Percentiles rank a stretch among this genome's conserved stretches.
These are phyloP conservation scores for Fusarium sp. DNA, from an alignment of 2,329 filamentous ascomycete genomes.

Conservation along the genomic window DNA sequence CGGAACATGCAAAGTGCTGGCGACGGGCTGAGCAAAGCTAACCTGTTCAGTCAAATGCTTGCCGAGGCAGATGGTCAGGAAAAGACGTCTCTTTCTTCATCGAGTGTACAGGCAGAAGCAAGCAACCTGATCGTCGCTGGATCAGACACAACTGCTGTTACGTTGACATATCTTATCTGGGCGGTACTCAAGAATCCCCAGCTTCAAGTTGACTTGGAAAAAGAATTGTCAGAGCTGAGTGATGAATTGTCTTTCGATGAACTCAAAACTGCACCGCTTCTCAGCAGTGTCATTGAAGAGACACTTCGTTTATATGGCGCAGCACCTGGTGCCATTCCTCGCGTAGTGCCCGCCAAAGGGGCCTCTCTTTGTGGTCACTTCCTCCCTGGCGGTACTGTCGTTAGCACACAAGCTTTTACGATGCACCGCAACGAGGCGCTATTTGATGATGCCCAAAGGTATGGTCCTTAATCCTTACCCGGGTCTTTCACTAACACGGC, in stretches of 20 bases:
- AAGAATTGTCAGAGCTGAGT: neutral
- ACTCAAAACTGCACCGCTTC: conserved; percentile 1
- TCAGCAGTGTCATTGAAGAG: conserved; percentile 33
- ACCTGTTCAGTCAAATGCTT: conserved; percentile 5
- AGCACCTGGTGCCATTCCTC: conserved; percentile 24
- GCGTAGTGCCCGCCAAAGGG: conserved; percentile 3
- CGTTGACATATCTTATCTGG: conserved; percentile 34
- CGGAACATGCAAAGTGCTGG: conserved; percentile 9
- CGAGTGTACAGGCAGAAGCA: neutral
- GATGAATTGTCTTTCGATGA: neutral
- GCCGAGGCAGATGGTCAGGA: conserved; percentile 7
- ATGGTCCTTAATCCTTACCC: accelerated
- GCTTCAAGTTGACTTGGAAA: conserved; percentile 12
- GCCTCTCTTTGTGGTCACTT: neutral
- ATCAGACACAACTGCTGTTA: conserved; percentile 26
- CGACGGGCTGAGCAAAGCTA: neutral
- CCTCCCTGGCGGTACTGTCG: neutral
- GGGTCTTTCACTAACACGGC: accelerated
- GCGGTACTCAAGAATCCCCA: conserved; percentile 11
- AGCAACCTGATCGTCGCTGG: conserved; percentile 27
- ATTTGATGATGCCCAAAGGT: conserved; percentile 4
- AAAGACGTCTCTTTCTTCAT: neutral
- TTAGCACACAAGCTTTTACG: conserved; percentile 32
- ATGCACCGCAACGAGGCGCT: conserved; percentile 13
- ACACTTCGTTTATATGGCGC: conserved; percentile 33